phyloP scores from a whole-genome alignment of 768 basidiomycete species.

The Artomyces pyxidatus region DNA sequence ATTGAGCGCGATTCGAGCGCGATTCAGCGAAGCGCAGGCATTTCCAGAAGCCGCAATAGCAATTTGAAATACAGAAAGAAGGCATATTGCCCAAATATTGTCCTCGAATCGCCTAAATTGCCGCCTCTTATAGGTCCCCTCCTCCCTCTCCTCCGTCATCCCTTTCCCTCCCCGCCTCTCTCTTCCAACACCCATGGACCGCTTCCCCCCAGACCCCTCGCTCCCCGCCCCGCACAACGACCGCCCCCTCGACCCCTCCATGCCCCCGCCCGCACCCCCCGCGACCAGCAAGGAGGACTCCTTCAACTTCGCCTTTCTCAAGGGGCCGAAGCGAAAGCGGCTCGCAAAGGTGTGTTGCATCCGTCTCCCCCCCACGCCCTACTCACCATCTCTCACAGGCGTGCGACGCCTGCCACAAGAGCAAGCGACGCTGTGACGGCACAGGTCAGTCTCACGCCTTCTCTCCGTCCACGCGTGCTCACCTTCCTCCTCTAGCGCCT shows the following conservation, averaged over 20 bases:
- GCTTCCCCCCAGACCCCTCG: constrained; percentile 2
- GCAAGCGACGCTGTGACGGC: constrained; percentile 78
- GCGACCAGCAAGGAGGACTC: constrained; percentile 20
- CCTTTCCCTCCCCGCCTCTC: neutral
- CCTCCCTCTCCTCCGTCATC: constrained; percentile 11
- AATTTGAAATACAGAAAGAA: neutral
- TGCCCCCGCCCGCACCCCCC: neutral
- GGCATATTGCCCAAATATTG: neutral
- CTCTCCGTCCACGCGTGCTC: constrained; percentile 1
- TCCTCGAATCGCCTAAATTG: constrained; percentile 11
- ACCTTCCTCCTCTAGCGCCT: constrained; percentile 39
- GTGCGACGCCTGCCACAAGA: constrained; percentile 80
- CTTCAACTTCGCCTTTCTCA: constrained; percentile 35
- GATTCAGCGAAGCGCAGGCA: too few relatives aligned
- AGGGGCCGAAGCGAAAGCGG: constrained; percentile 45
- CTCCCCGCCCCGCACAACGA: neutral
- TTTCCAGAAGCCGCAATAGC: neutral
- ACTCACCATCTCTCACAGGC: constrained; percentile 29
- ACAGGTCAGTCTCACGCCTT: constrained; percentile 42
- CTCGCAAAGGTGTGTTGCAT: constrained; percentile 36
- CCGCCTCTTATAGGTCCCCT: constrained; percentile 11
- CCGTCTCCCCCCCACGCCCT: neutral
- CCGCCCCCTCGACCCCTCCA: neutral
- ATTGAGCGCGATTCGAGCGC: too few relatives aligned
- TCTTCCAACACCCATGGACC: constrained; percentile 6